Base-by-base conservation (phyloP, 352 stramenopile genomes). In the Pelagophyceae sp. region DNA sequence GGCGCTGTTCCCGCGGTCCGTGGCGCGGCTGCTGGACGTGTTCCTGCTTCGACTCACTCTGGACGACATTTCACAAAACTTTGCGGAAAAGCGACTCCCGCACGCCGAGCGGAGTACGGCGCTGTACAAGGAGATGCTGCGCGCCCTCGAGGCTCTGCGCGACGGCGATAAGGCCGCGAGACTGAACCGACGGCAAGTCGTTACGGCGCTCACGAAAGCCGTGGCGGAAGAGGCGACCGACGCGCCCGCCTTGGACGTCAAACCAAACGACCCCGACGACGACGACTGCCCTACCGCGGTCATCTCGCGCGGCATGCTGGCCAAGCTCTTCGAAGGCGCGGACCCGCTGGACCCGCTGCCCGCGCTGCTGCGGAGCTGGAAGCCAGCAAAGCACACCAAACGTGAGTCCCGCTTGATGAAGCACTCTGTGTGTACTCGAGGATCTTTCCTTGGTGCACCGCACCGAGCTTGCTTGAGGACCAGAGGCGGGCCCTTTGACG, bases 101-200 rank as follows among this genome's bases (percentile, higher is more conserved):
- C 35, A 74, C 35, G 33, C 58, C 35, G 67, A 74, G 38, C 67
- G 67, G 33, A 60, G 35, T 23, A 37, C 38, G 27, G 19, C 33
- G 2, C 67, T 74, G 35, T 74, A 74, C 67, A 50, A 58, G 38
- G 67, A 74, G 38, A 51, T 74, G 6, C 38, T 74, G 15, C 11
- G 67, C 15, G 31, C 67, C 27, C 23, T 74, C 2, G 67, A 74
- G 38, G 38, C 67, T 2, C 38, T 74, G 25, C 31, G 31, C 1
- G 5, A 50, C 35, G 67, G 67, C 67, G 67, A 74, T n/a, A 17
- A 31, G 17, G 27, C 11, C 33, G 5, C 2, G 2, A 11, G 67
- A 11, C 20, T 15, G 2, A 37, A 51, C 23, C 67, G 67, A 23
- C 2, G 17, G 1, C 6, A 20, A 2, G 20, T 74, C 33, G 58